Evolutionary conservation across 2,329 filamentous ascomycete genomes (phyloP).

Genomic region (Tolypocladium pustulatum): DNA sequence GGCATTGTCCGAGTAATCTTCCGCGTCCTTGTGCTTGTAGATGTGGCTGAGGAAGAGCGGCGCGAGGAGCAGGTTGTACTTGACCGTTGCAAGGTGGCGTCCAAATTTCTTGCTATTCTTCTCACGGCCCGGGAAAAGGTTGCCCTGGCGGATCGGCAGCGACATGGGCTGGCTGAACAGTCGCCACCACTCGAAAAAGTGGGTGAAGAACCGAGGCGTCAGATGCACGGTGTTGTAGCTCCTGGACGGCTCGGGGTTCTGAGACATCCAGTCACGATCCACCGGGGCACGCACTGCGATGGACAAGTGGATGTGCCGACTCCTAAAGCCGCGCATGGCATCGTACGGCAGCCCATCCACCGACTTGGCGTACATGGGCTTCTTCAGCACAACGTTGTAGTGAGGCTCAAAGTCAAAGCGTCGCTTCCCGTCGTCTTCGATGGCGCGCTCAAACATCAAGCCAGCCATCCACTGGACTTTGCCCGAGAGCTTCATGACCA

Average conservation of each 20-base stretch:
- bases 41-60: slow-evolving; percentile 93
- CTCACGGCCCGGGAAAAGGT: slow-evolving; percentile 81
- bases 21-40: slow-evolving; percentile 95
- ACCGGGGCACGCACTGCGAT: slow-evolving; percentile 81
- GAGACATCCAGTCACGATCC: slow-evolving; percentile 74
- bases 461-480: slow-evolving; percentile 90
- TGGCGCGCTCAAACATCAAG: slow-evolving; percentile 80
- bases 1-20: slow-evolving; percentile 65
- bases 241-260: slow-evolving; percentile 63
- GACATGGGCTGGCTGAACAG: slow-evolving; percentile 94
- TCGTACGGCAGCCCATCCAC: slow-evolving; percentile 58
- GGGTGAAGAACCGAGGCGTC: slow-evolving; percentile 91
- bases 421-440: slow-evolving; percentile 58
- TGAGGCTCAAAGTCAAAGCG: slow-evolving; percentile 87
- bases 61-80: slow-evolving; percentile 88
- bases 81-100: slow-evolving; percentile 93
- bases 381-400: slow-evolving; percentile 79
- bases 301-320: slow-evolving; percentile 92
- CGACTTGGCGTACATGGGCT: slow-evolving; percentile 61
- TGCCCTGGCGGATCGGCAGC: slow-evolving; percentile 83
- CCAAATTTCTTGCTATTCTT: slow-evolving; percentile 99
- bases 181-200: slow-evolving; percentile 97
- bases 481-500: slow-evolving; percentile 95
- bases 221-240: slow-evolving; percentile 97
- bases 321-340: slow-evolving; percentile 93